Evolutionary conservation across 2,329 filamentous ascomycete genomes (phyloP), one percentile per base, ranked within the genome.

Genomic region (Gnomoniopsis smithogilvyi): DNA sequence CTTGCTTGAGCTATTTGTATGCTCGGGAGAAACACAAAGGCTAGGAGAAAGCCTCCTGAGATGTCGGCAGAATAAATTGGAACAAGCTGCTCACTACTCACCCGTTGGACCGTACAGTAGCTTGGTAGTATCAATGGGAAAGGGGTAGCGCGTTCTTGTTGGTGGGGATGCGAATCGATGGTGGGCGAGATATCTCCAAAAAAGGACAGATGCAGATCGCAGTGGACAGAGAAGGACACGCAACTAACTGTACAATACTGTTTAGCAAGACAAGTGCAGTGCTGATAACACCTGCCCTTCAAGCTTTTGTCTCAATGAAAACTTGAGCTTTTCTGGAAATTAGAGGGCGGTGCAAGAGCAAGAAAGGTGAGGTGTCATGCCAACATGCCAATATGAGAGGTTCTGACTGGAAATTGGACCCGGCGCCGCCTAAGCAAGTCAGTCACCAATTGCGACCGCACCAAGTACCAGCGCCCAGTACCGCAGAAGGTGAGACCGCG

Each of bases 331-430:
- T 41, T 51, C 46, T 54, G 34, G 45, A 53, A 21, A 24, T 30
- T 47, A 34, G 17, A 36, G 6, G 45, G 51, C 43, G 46, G 38
- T 38, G 30, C 19, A 34, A 59, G 22, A 53, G 54, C n/a, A 26
- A 43, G 53, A 53, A 45, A 51, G 38, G 54, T 24, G 50, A 59
- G 48, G 60, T 54, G 54, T 49, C 47, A 33, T 36, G 22, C 48
- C 38, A 43, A 46, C 38, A 43, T 54, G 51, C 33, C 51, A 43
- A 30, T 22, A 21, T 12, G 38, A 46, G 30, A 46, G 54, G 54
- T 49, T 46, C 45, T 54, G 52, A 47, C 50, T 52, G 58, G 56
- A 56, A 60, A 62, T 62, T 51, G 58, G 58, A 62, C 33, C 51
- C 56, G 56, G 57, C 60, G 54, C 60, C 60, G 49, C 45, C n/a